These are phyloP conservation scores for Monosporascus sp. DNA, from an alignment of 2,329 filamentous ascomycete species.

Conservation along the genomic window DNA sequence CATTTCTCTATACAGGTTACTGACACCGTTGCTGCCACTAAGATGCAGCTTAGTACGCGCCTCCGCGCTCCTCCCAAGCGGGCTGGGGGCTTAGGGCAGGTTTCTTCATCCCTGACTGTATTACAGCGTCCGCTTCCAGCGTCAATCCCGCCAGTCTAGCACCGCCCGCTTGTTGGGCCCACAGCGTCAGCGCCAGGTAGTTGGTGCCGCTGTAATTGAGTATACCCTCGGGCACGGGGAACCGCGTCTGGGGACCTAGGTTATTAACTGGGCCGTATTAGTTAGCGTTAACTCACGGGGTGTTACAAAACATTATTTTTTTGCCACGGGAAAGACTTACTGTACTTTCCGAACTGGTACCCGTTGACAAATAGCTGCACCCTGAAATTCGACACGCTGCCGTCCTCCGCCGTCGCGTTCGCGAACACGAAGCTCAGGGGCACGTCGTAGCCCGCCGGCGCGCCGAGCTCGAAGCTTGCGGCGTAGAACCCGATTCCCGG, in stretches of 20 bases:
- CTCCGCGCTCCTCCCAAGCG: slow-evolving; percentile 7
- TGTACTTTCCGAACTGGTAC: slow-evolving; percentile 58
- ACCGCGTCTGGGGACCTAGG: slow-evolving; percentile 66
- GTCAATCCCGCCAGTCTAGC: slow-evolving; percentile 43
- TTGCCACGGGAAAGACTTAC: too few species aligned
- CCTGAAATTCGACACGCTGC: slow-evolving; percentile 37
- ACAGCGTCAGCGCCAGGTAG: slow-evolving; percentile 63
- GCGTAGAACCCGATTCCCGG: slow-evolving; percentile 56
- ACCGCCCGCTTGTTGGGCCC: slow-evolving; percentile 55
- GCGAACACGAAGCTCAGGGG: slow-evolving; percentile 56
- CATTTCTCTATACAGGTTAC: too few species aligned
- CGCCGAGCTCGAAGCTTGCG: slow-evolving; percentile 47
- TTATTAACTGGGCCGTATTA: slow-evolving; percentile 42
- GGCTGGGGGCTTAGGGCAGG: slow-evolving; percentile 10
- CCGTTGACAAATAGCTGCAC: slow-evolving; percentile 69
- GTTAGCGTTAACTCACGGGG: too few species aligned
- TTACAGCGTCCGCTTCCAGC: slow-evolving; percentile 36
- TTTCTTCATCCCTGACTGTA: slow-evolving; percentile 15
- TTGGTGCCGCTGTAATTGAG: slow-evolving; percentile 67
- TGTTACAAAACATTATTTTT: too few species aligned
- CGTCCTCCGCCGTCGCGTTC: slow-evolving; percentile 27
- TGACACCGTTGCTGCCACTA: too few species aligned
- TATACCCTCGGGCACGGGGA: slow-evolving; percentile 69
- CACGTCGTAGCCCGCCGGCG: slow-evolving; percentile 53
- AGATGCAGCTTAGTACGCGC: slow-evolving; percentile 9